Conservation (phyloP, 1,284 basidiomycete genomes). For the Coniferiporia sulphurascens region DNA sequence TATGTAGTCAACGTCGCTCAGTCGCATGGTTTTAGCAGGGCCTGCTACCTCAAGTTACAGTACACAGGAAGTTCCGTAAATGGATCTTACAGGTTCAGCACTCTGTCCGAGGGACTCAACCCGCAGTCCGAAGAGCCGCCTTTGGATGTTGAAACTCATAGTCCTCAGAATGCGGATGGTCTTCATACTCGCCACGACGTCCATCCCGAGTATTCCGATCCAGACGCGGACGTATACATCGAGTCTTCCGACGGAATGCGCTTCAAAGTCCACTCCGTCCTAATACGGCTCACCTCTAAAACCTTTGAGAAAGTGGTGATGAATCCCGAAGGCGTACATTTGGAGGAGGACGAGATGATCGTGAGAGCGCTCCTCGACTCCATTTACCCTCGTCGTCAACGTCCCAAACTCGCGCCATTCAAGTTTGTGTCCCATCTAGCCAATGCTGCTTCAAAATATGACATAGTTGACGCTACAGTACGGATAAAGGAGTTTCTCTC, state of each 20-base stretch:
- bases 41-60: too few species aligned
- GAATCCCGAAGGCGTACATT: neutral
- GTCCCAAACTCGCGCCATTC: neutral
- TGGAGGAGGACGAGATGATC: neutral
- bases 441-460: slow-evolving; percentile 7
- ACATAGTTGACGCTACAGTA: neutral
- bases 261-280: slow-evolving; percentile 36
- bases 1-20: too few species aligned
- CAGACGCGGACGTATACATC: slow-evolving; percentile 46
- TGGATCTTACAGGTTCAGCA: too few species aligned
- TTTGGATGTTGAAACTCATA: neutral
- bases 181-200: too few species aligned
- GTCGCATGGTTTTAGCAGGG: too few species aligned
- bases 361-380: slow-evolving; percentile 7
- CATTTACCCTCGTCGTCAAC: slow-evolving; percentile 7
- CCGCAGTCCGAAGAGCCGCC: neutral
- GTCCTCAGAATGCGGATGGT: too few species aligned
- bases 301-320: neutral
- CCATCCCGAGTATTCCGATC: slow-evolving; percentile 26
- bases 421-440: neutral
- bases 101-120: neutral
- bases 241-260: slow-evolving; percentile 28
- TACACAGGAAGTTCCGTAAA: too few species aligned
- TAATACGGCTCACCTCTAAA: slow-evolving; percentile 34
- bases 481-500: neutral